phyloP scores from a whole-genome alignment of 208 protist genomes.

The Leishmania martiniquensis region DNA sequence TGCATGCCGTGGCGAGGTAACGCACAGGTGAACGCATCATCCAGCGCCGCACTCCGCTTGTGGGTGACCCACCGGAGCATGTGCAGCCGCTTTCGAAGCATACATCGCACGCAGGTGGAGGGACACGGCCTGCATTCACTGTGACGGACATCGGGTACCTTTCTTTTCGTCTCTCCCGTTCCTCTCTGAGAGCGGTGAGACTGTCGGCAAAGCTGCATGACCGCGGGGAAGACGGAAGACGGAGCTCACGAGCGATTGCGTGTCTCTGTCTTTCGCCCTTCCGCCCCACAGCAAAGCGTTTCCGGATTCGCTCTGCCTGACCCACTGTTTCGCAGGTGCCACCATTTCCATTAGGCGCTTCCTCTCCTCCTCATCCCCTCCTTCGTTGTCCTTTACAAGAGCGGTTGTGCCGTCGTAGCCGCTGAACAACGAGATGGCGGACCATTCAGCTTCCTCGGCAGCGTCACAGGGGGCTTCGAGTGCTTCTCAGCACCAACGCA shows the following conservation, averaged over 20 bases:
- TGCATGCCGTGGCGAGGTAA: not conserved
- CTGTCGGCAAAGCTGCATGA: not conserved
- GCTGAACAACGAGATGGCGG: slow-evolving; percentile 8
- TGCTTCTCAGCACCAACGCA: slow-evolving; percentile 73
- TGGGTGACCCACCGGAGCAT: not conserved
- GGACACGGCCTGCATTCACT: not conserved
- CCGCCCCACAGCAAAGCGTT: not conserved
- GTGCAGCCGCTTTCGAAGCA: not conserved
- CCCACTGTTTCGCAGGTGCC: not conserved
- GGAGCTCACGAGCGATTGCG: not conserved
- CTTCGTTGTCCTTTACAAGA: not conserved
- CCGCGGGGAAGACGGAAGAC: not conserved
- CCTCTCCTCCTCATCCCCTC: not conserved
- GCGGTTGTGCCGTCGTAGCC: not conserved
- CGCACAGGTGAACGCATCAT: not conserved
- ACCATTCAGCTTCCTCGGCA: slow-evolving; percentile 16
- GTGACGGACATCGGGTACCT: not conserved
- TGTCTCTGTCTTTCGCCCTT: not conserved
- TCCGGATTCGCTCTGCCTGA: not conserved
- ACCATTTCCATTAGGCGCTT: no score
- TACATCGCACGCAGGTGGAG: not conserved
- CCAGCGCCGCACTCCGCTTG: not conserved
- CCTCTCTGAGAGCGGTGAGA: not conserved
- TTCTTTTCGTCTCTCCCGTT: not conserved
- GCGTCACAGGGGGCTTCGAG: slow-evolving; percentile 45